Percentiles rank a stretch among this genome's conserved stretches.
Evolutionary conservation across 164 flowering plant species (phyloP).

Genomic region (Saururus chinensis): DNA sequence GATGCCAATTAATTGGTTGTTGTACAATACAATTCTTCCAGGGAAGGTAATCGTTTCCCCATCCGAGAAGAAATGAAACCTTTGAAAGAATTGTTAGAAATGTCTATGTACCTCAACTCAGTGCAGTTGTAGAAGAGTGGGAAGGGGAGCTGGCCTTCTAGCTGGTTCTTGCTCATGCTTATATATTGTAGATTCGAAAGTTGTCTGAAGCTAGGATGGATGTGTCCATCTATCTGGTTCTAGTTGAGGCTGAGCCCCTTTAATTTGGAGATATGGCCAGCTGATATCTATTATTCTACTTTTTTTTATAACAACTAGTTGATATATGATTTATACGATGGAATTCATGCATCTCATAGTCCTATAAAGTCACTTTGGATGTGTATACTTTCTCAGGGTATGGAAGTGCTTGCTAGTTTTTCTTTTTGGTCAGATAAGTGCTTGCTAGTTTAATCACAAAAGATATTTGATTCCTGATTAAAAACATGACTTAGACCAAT

Average conservation of each 20-base stretch:
- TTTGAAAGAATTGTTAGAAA: conserved; percentile 27
- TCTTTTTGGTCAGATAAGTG: no score
- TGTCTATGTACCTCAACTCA: conserved; percentile 24
- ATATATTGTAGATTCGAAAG: conserved; percentile 13
- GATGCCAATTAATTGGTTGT: conserved; percentile 32
- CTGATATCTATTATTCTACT: no score
- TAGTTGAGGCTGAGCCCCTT: conserved; percentile 10
- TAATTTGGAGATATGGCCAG: conserved; percentile 14
- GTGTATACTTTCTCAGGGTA: no score
- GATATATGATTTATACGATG: no score
- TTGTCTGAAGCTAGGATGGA: conserved; percentile 17
- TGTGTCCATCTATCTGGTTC: conserved; percentile 15
- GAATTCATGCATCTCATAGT: no score
- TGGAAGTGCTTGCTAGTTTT: no score
- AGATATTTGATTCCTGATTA: no score
- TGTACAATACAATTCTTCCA: conserved; percentile 29
- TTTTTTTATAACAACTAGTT: no score
- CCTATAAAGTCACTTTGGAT: no score
- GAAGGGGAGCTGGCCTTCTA: conserved; percentile 16
- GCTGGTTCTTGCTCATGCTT: conserved; percentile 17
- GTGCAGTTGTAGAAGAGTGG: conserved; percentile 33
- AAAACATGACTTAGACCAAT: no score
- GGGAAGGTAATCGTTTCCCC: conserved; percentile 22
- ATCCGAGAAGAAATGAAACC: conserved; percentile 39
- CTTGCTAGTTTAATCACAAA: no score